phyloP scores from a whole-genome alignment of 169 alveolate genomes.

The Cryptosporidium xiaoi region DNA sequence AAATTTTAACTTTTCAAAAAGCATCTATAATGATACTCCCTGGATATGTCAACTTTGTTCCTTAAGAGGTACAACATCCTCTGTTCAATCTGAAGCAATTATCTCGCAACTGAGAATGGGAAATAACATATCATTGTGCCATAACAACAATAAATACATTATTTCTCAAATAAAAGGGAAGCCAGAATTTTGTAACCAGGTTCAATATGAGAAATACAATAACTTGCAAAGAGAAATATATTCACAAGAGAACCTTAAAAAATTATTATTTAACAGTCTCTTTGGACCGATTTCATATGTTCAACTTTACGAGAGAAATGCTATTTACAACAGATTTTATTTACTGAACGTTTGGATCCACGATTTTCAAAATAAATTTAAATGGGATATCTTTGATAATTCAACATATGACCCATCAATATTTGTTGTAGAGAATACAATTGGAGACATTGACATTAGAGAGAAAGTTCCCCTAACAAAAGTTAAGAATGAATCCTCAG shows the following conservation, averaged over 20 bases:
- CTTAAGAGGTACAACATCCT: constrained; percentile 28
- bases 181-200: too few species aligned
- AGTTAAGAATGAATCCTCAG: background rate
- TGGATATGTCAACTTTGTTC: constrained; percentile 52
- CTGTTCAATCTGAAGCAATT: background rate
- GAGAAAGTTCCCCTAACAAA: background rate
- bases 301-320: constrained; percentile 53
- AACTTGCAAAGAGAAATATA: constrained; percentile 30
- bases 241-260: constrained; percentile 1
- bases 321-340: constrained; percentile 22
- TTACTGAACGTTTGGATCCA: constrained; percentile 22
- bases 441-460: background rate
- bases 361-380: constrained; percentile 30
- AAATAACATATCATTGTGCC: background rate
- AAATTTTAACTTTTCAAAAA: background rate
- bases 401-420: constrained; percentile 29
- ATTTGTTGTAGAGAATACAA: background rate
- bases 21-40: background rate
- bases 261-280: constrained; percentile 10
- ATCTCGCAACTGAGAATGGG: constrained; percentile 3
- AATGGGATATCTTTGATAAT: constrained; percentile 11
- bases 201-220: background rate
- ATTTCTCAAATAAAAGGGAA: background rate
- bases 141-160: constrained; percentile 21
- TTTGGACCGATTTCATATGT: constrained; percentile 1